These are phyloP conservation scores for Arthrobotrys megalospora DNA, from an alignment of 2,329 filamentous ascomycete genomes.

Conservation along the genomic window DNA sequence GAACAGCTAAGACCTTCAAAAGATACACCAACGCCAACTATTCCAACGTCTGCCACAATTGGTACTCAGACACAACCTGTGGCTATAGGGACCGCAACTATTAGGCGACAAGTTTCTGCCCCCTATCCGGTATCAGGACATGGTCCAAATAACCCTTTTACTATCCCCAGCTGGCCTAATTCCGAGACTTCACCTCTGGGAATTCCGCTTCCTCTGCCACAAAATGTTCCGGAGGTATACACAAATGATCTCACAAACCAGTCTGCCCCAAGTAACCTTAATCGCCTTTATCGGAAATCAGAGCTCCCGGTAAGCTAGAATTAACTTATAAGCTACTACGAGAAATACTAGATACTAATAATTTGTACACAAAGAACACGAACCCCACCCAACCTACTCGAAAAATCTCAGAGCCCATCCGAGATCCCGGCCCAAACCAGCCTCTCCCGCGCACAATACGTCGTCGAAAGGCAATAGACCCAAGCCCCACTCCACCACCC, in stretches of 20 bases:
- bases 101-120: conserved; percentile 10
- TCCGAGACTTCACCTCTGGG: conserved; percentile 25
- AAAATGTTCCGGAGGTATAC: conserved; percentile 48
- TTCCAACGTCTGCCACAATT: conserved; percentile 39
- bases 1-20: conserved; percentile 7
- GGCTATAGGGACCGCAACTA: conserved; percentile 14
- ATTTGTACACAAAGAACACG: conserved; percentile 22
- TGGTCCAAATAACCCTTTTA: background rate
- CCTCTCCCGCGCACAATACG: conserved; percentile 56
- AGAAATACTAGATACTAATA: background rate
- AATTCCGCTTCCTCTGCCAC: conserved; percentile 29
- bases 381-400: background rate
- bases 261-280: conserved; percentile 49
- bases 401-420: conserved; percentile 39
- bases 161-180: conserved; percentile 5
- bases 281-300: conserved; percentile 40
- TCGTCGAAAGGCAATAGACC: conserved; percentile 49
- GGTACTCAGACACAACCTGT: conserved; percentile 36
- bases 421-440: conserved; percentile 46
- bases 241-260: conserved; percentile 47
- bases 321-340: background rate
- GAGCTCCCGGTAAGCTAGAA: conserved; percentile 37
- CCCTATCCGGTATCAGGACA: conserved; percentile 5
- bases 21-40: background rate
- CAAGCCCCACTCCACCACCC: conserved; percentile 6